These are phyloP conservation scores for Erythrobasidium yunnanense DNA, from an alignment of 768 basidiomycete genomes.

Conservation along the genomic window DNA sequence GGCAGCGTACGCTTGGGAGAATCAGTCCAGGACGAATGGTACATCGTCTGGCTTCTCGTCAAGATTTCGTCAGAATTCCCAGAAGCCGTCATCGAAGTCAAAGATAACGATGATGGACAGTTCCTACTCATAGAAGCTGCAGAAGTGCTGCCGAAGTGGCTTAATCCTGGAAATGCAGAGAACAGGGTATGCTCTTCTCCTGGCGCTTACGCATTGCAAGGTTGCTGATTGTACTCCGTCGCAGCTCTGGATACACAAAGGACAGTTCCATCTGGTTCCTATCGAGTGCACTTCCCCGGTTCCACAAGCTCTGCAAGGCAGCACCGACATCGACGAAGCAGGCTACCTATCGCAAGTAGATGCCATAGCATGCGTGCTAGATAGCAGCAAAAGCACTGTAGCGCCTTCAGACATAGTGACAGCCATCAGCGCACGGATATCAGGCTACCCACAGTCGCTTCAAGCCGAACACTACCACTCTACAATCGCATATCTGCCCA, in stretches of 20 bases:
- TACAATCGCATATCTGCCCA: slow-evolving; percentile 67
- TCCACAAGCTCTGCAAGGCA: neutral
- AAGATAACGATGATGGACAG: slow-evolving; percentile 89
- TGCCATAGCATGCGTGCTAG: neutral
- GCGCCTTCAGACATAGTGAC: neutral
- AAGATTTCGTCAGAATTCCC: slow-evolving; percentile 70
- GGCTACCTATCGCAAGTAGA: neutral
- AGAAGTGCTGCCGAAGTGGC: slow-evolving; percentile 75
- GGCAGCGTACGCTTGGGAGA: slow-evolving; percentile 85
- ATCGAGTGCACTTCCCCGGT: slow-evolving; percentile 58
- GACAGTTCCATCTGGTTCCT: slow-evolving; percentile 75
- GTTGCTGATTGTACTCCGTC: neutral
- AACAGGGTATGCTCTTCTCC: slow-evolving; percentile 58
- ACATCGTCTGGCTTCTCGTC: slow-evolving; percentile 73
- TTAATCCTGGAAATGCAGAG: slow-evolving; percentile 76
- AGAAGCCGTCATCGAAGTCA: slow-evolving; percentile 52
- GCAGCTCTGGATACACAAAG: slow-evolving; percentile 82
- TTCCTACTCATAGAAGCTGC: slow-evolving; percentile 95
- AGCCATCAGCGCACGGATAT: neutral
- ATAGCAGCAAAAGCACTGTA: neutral
- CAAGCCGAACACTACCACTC: slow-evolving; percentile 57
- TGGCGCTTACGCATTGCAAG: neutral
- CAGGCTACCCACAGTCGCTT: slow-evolving; percentile 60
- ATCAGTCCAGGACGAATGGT: slow-evolving; percentile 97
- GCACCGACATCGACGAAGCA: neutral